Evolutionary conservation across 1,139 yeast genomes (phyloP).

Genomic region (Yamadazyma pseudoaaseri): DNA sequence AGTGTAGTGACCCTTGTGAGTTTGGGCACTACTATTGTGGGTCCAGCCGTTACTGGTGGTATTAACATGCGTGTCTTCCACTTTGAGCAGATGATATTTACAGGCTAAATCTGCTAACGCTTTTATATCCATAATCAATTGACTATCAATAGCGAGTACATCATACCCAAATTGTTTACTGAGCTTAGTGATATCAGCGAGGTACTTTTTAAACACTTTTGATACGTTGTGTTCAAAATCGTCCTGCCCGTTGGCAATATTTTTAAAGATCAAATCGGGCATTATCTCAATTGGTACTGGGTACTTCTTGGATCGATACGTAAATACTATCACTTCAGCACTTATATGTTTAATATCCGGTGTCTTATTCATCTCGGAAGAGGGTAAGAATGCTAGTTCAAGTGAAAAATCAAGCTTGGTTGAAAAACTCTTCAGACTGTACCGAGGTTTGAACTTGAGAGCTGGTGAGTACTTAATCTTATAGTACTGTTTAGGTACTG

Average conservation of each 20-base stretch:
- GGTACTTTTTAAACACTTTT: conserved; percentile 30
- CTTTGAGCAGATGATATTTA: conserved; percentile 29
- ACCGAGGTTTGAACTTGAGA: conserved; percentile 14
- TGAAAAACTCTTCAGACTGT: conserved; percentile 8
- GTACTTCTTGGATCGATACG: conserved; percentile 37
- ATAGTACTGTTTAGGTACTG: conserved; percentile 35
- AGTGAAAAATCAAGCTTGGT: conserved; percentile 34
- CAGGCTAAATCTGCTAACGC: conserved; percentile 35
- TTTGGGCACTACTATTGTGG: conserved; percentile 2
- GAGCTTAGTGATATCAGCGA: conserved; percentile 26
- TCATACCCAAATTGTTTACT: conserved; percentile 34
- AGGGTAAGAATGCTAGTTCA: conserved; percentile 28
- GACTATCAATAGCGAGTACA: conserved; percentile 34
- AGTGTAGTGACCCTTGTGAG: conserved; percentile 5
- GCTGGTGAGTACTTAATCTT: conserved; percentile 36
- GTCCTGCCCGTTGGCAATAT: conserved; percentile 21
- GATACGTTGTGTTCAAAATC: conserved; percentile 38
- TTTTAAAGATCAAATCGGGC: conserved; percentile 39
- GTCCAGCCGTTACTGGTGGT: conserved; percentile 9
- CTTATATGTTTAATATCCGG: conserved; percentile 33
- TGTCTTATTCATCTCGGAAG: conserved; percentile 12
- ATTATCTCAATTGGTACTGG: conserved; percentile 42
- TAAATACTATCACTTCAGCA: conserved; percentile 37
- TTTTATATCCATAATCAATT: conserved; percentile 38
- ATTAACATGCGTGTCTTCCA: conserved; percentile 13